Base-by-base conservation (phyloP, 176 grass and related monocot species). In the Luzula sylvatica region DNA sequence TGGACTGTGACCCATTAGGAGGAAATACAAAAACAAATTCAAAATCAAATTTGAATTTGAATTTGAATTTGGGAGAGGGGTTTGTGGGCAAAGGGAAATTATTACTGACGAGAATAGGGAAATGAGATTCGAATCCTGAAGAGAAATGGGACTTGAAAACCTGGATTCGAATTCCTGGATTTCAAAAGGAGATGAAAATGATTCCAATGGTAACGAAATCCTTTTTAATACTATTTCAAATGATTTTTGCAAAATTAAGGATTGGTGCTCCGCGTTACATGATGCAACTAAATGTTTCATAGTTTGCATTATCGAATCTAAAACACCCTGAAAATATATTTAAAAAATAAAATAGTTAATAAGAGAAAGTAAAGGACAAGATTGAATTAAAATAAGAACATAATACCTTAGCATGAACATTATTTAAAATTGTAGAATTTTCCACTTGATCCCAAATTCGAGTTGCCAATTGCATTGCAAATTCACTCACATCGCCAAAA, bases 201-300 rank as follows among this genome's bases (percentile, higher is more conserved):
- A 59, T 51, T 79, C 63, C 17, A 60, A 8, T 68, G 74, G 65
- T 58, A 72, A 42, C 29, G 74, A 82, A 18, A 67, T 25, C 27
- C 49, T 54, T 41, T 75, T 57, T 39, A 60, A 69, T 55, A 86
- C 13, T 72, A 78, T 68, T 58, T 21, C 51, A 57, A 75, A 65
- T n/a, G 80, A 81, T 79, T 81, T 95, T 75, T 76, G 55, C 66
- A 95, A 48, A 58, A 95, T 86, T 66, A 95, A 40, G 25, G 53
- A 82, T 27, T 95, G 90, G 52, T 72, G 74, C 44, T 88, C 73
- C 42, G 59, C 80, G 28, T 61, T 82, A 78, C 79, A 95, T 26
- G 72, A 52, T 39, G 42, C 50, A 2, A 95, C 80, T 62, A 95
- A 67, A 68, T 79, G 71, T 67, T 88, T 88, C 84, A 95, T 88